Percentiles rank a stretch among this genome's conserved stretches.
Evolutionary conservation across 441 rosid genomes (phyloP).

Genomic region (Jatropha multifida): DNA sequence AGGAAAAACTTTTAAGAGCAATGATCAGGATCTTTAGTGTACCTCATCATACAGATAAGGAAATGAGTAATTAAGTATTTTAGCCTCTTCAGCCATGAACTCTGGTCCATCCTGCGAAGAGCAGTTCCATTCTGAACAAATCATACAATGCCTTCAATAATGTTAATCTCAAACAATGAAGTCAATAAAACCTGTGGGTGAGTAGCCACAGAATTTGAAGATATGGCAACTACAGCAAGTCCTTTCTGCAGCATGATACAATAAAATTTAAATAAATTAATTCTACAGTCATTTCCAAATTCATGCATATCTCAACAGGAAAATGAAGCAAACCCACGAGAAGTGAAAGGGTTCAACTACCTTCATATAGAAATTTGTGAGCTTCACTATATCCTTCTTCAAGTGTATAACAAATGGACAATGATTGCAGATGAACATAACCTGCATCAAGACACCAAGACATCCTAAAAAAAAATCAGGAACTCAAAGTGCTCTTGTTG

Average conservation of each 20-base stretch:
- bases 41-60: conserved; percentile 91
- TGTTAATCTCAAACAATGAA: conserved; percentile 30
- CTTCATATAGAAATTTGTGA: conserved; percentile 70
- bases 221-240: conserved; percentile 87
- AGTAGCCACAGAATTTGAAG: conserved; percentile 73
- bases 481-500: not conserved
- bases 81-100: conserved; percentile 89
- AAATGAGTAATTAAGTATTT: conserved; percentile 63
- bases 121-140: conserved; percentile 29
- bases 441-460: conserved; percentile 37
- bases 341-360: conserved; percentile 36
- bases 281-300: not conserved
- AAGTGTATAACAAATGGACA: conserved; percentile 92
- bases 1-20: not conserved
- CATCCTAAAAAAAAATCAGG: conserved; percentile 11
- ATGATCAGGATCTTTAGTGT: conserved; percentile 18
- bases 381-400: conserved; percentile 81
- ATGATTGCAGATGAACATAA: conserved; percentile 88
- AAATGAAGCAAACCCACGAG: conserved; percentile 7
- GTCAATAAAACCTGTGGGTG: conserved; percentile 75
- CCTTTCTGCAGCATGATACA: conserved; percentile 59
- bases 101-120: conserved; percentile 85
- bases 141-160: conserved; percentile 26
- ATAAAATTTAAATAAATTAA: not conserved
- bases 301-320: not conserved